These are phyloP conservation scores for Sicyos baderoa DNA, from an alignment of 306 rosid genomes.

Conservation along the genomic window DNA sequence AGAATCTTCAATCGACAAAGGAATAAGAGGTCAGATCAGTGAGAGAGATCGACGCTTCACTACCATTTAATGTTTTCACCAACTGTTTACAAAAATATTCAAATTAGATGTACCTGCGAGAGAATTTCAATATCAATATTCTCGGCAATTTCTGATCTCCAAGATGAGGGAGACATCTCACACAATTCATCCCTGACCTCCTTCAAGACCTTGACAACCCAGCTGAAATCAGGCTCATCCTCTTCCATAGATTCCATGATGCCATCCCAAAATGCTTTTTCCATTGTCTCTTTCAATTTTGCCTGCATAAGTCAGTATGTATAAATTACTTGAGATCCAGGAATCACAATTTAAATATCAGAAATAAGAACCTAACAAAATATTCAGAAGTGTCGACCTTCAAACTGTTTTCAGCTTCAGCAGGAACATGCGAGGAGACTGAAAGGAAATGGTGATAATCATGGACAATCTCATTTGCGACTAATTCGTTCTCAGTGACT, in stretches of 20 bases:
- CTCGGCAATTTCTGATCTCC: conserved; percentile 62
- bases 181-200: conserved; percentile 88
- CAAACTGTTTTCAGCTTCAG: conserved; percentile 39
- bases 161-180: conserved; percentile 68
- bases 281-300: conserved; percentile 58
- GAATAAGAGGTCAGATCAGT: conserved; percentile 14
- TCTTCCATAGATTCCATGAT: conserved; percentile 63
- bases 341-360: not conserved
- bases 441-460: conserved; percentile 38
- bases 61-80: not conserved
- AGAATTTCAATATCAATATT: conserved; percentile 64
- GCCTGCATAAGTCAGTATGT: conserved; percentile 31
- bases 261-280: conserved; percentile 92
- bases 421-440: conserved; percentile 32
- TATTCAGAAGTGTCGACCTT: conserved; percentile 44
- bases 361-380: not conserved
- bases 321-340: not conserved
- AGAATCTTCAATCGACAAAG: conserved; percentile 44
- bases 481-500: conserved; percentile 58
- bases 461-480: conserved; percentile 78
- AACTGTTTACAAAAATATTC: conserved; percentile 3
- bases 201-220: conserved; percentile 53
- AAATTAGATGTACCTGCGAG: conserved; percentile 50
- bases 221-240: conserved; percentile 62
- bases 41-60: conserved; percentile 1